These are phyloP conservation scores for Arachis hypogaea DNA, from an alignment of 306 rosid genomes.

Conservation along the genomic window DNA sequence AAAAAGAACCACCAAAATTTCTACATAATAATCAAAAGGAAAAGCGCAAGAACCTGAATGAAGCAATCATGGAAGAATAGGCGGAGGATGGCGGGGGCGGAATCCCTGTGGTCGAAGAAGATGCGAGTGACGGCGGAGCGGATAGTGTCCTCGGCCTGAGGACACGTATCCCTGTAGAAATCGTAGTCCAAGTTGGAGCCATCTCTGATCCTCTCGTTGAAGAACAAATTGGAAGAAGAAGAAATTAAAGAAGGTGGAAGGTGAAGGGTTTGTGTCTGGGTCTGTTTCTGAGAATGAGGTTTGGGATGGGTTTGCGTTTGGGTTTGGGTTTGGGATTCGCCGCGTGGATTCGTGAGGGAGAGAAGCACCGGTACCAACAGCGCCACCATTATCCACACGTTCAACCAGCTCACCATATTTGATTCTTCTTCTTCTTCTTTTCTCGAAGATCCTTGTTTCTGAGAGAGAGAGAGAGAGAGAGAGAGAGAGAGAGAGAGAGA, in stretches of 20 bases:
- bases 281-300: not conserved
- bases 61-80: slow-evolving; percentile 95
- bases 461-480: not conserved
- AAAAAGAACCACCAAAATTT: not conserved
- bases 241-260: slow-evolving; percentile 2
- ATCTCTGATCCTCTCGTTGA: slow-evolving; percentile 30
- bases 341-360: slow-evolving; percentile 48
- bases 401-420: slow-evolving; percentile 45
- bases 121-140: slow-evolving; percentile 57
- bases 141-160: slow-evolving; percentile 62
- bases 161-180: slow-evolving; percentile 63
- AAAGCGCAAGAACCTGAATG: slow-evolving; percentile 51
- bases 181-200: slow-evolving; percentile 57
- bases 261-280: not conserved
- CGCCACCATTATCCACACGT: slow-evolving; percentile 40
- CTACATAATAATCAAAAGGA: not conserved
- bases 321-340: slow-evolving; percentile 24
- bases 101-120: slow-evolving; percentile 52
- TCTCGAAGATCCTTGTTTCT: not conserved
- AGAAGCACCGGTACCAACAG: slow-evolving; percentile 44
- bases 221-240: slow-evolving; percentile 21
- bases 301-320: slow-evolving; percentile 1
- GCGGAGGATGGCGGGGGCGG: slow-evolving; percentile 71
- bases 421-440: slow-evolving; percentile 6
- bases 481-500: not conserved